These are phyloP conservation scores for Aureoboletus auriporus DNA, from an alignment of 768 basidiomycete species.

Conservation along the genomic window DNA sequence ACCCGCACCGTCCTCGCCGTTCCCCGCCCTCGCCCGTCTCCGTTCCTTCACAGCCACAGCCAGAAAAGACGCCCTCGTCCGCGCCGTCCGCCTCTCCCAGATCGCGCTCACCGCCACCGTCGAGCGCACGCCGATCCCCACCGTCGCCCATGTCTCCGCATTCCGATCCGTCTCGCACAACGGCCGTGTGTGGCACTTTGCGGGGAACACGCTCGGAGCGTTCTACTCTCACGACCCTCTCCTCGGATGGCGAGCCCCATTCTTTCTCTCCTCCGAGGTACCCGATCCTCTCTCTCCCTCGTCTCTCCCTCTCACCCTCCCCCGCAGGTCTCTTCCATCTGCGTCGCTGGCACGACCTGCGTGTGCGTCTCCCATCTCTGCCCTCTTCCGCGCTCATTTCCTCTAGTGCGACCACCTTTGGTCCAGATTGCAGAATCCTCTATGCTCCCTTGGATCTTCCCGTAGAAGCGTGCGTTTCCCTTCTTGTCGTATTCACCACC, in stretches of 20 bases:
- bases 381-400: conserved; percentile 13
- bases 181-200: conserved; percentile 34
- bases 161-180: conserved; percentile 37
- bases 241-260: conserved; percentile 38
- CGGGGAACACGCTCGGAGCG: conserved; percentile 55
- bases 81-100: conserved; percentile 14
- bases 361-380: conserved; percentile 36
- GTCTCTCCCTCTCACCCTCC: background rate
- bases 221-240: conserved; percentile 33
- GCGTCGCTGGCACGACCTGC: conserved; percentile 41
- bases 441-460: conserved; percentile 40
- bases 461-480: conserved; percentile 31
- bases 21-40: conserved; percentile 10
- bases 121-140: conserved; percentile 21
- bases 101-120: conserved; percentile 35
- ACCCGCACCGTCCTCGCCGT: background rate
- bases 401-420: conserved; percentile 54
- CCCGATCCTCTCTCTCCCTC: background rate
- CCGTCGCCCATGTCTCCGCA: conserved; percentile 38
- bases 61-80: conserved; percentile 23
- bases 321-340: conserved; percentile 49
- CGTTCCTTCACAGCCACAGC: conserved; percentile 13
- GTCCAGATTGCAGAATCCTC: conserved; percentile 46
- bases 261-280: conserved; percentile 33
- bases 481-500: background rate